Evolutionary conservation across 2,329 filamentous ascomycete genomes (phyloP).

Genomic region (Verruconis gallopava): DNA sequence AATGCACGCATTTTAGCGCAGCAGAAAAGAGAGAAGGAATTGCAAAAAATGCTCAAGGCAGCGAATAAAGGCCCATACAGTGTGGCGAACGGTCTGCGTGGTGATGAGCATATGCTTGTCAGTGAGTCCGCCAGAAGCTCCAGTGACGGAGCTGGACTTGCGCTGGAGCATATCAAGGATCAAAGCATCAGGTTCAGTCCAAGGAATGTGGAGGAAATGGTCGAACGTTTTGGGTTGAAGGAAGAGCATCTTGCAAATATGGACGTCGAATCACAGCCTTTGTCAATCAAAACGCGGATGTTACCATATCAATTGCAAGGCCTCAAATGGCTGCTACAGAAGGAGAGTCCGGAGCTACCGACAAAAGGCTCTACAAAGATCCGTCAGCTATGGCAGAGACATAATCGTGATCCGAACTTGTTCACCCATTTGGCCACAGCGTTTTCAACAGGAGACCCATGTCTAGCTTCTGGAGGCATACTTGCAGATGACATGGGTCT

Average conservation of each 20-base stretch:
- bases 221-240: conserved; percentile 57
- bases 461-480: conserved; percentile 66
- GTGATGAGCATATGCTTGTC: conserved; percentile 12
- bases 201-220: conserved; percentile 48
- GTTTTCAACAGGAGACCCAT: conserved; percentile 47
- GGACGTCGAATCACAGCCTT: conserved; percentile 59
- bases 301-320: conserved; percentile 72
- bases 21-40: conserved; percentile 29
- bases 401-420: conserved; percentile 22
- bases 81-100: conserved; percentile 18
- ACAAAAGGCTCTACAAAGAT: conserved; percentile 43
- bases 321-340: conserved; percentile 66
- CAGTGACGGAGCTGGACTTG: conserved; percentile 23
- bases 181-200: conserved; percentile 56
- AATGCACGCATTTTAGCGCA: conserved; percentile 22
- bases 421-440: conserved; percentile 62
- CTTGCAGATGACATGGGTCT: conserved; percentile 88
- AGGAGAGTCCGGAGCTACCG: conserved; percentile 59
- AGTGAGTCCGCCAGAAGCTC: conserved; percentile 24
- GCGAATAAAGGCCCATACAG: conserved; percentile 22
- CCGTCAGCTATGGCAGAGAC: conserved; percentile 66
- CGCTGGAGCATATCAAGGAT: conserved; percentile 51
- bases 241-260: conserved; percentile 59
- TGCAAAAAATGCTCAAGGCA: conserved; percentile 29
- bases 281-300: conserved; percentile 49